These are phyloP conservation scores for Triticum turgidum DNA, from an alignment of 176 grass and related monocot genomes.

Conservation along the genomic window DNA sequence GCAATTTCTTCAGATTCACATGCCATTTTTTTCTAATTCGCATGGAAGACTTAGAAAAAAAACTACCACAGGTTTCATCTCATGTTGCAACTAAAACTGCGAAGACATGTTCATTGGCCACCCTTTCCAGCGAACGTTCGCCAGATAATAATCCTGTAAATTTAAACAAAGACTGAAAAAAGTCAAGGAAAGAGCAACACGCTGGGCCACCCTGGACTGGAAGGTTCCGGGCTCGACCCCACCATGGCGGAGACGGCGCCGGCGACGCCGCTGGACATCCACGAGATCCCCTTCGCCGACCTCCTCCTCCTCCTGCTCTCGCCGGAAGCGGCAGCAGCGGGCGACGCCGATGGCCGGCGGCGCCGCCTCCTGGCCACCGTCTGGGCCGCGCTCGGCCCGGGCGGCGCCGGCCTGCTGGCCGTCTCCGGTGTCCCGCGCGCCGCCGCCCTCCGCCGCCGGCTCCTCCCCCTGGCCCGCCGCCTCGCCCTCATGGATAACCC, in stretches of 20 bases:
- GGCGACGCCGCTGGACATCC: constrained; percentile 40
- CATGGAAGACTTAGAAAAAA: too few species aligned
- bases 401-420: constrained; percentile 57
- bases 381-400: constrained; percentile 48
- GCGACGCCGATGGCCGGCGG: not conserved
- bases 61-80: too few species aligned
- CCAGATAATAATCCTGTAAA: too few species aligned
- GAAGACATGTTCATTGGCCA: too few species aligned
- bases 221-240: not conserved
- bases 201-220: too few species aligned
- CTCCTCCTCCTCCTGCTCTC: constrained; percentile 52
- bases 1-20: too few species aligned
- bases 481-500: constrained; percentile 63
- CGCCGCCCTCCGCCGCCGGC: constrained; percentile 39
- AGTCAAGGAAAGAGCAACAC: not conserved
- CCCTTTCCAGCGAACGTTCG: too few species aligned
- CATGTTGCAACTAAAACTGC: too few species aligned
- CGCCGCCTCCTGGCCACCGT: constrained; percentile 21
- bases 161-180: not conserved
- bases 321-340: not conserved
- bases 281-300: constrained; percentile 57
- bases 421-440: constrained; percentile 47
- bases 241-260: constrained; percentile 25
- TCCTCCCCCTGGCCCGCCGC: constrained; percentile 67
- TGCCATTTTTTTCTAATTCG: too few species aligned